phyloP scores from a whole-genome alignment of 495 filamentous ascomycete species.

The Hypomontagnella submonticulosa region DNA sequence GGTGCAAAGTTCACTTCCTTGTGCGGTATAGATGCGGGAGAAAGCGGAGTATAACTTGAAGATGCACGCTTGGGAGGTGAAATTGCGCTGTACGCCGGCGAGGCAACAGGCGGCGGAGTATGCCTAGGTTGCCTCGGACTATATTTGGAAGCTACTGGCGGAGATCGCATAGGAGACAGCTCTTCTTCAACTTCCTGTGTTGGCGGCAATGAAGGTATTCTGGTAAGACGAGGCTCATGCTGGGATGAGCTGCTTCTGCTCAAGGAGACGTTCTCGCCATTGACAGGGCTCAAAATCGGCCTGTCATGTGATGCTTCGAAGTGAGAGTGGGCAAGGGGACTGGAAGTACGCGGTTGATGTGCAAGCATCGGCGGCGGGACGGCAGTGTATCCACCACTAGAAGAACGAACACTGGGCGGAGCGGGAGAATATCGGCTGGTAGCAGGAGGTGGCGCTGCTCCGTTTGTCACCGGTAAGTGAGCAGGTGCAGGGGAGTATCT shows the following conservation, averaged over 20 bases:
- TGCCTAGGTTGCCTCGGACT: constrained; percentile 44
- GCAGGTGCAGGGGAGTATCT: constrained; percentile 73
- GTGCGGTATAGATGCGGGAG: constrained; percentile 41
- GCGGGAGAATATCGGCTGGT: constrained; percentile 65
- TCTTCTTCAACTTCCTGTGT: constrained; percentile 66
- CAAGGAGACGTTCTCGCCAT: constrained; percentile 49
- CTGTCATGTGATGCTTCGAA: constrained; percentile 62
- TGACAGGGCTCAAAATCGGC: constrained; percentile 45
- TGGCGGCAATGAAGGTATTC: constrained; percentile 61
- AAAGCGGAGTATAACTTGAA: constrained; percentile 58
- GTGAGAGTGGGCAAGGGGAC: constrained; percentile 82
- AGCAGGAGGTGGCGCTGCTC: constrained; percentile 52
- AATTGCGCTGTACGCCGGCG: constrained; percentile 51
- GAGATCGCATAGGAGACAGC: constrained; percentile 46
- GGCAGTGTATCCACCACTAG: constrained; percentile 54
- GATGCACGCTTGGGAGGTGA: constrained; percentile 66
- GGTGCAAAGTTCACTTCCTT: constrained; percentile 60
- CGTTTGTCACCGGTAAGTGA: constrained; percentile 50
- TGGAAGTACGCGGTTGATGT: constrained; percentile 86
- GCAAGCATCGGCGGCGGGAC: constrained; percentile 64
- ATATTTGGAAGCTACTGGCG: constrained; percentile 44
- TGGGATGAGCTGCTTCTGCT: constrained; percentile 59
- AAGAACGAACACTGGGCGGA: constrained; percentile 52
- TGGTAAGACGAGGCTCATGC: constrained; percentile 57
- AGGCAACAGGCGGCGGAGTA: constrained; percentile 58